Conservation (phyloP, 805 yeast species). For the Babjeviella inositovora region DNA sequence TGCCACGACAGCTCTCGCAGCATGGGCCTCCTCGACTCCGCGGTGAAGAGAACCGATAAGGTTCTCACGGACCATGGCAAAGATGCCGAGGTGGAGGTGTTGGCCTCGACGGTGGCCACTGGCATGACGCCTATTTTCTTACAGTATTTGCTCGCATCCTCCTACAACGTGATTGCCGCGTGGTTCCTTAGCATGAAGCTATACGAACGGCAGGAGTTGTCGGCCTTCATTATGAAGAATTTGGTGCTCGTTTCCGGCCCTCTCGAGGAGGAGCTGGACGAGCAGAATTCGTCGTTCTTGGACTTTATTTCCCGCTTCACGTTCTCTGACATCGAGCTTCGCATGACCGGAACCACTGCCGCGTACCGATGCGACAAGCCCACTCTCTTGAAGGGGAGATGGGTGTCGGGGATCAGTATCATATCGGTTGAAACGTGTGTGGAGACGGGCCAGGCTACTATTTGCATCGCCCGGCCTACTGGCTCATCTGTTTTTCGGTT, state of each 20-base stretch:
- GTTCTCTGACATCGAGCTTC: constrained; percentile 42
- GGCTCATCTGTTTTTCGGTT: constrained; percentile 36
- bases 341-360: constrained; percentile 12
- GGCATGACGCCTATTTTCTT: constrained; percentile 34
- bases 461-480: constrained; percentile 50
- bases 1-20: constrained; percentile 28
- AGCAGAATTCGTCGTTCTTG: constrained; percentile 41
- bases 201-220: constrained; percentile 38
- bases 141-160: constrained; percentile 42
- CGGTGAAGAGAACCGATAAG: constrained; percentile 4
- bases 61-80: constrained; percentile 17
- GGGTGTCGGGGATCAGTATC: constrained; percentile 48
- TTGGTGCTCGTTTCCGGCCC: constrained; percentile 18
- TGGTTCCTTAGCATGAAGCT: constrained; percentile 58
- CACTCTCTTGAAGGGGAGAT: constrained; percentile 15
- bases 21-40: constrained; percentile 9
- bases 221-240: constrained; percentile 47
- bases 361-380: constrained; percentile 8
- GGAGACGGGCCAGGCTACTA: constrained; percentile 29
- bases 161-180: constrained; percentile 50
- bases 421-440: constrained; percentile 38
- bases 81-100: constrained; percentile 33
- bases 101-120: constrained; percentile 32
- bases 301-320: constrained; percentile 60
- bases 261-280: constrained; percentile 17